Percentiles rank a stretch among this genome's conserved stretches.
These are phyloP conservation scores for Starmerella ratchasimensis DNA, from an alignment of 805 yeast species.

Conservation along the genomic window DNA sequence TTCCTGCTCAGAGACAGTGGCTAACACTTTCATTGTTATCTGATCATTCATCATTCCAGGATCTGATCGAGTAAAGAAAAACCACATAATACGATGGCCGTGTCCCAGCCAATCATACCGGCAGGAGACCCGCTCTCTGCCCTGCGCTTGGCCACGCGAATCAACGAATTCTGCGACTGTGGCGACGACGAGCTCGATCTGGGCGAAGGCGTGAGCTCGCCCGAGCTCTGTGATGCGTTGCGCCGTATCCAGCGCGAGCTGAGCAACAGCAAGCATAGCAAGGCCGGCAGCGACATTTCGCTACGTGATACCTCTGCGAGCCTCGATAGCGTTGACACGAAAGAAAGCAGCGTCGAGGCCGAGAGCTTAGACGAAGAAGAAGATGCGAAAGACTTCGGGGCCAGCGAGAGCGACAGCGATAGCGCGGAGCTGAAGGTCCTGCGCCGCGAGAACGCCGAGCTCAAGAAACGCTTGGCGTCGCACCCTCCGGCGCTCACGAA, in stretches of 20 bases:
- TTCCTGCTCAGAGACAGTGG: too few species aligned
- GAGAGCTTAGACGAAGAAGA: too few species aligned
- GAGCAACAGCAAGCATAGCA: not conserved
- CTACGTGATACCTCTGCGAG: too few species aligned
- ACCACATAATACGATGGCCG: too few species aligned
- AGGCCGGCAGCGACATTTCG: not conserved
- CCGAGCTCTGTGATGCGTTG: slow-evolving; percentile 18
- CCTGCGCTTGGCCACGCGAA: slow-evolving; percentile 16
- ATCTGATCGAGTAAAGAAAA: too few species aligned
- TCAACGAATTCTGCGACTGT: slow-evolving; percentile 19
- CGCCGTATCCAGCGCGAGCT: slow-evolving; percentile 18
- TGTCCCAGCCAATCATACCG: too few species aligned
- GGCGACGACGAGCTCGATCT: slow-evolving; percentile 14
- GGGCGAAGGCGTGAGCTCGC: slow-evolving; percentile 14
- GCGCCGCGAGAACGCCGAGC: slow-evolving; percentile 19
- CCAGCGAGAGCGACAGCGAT: not conserved
- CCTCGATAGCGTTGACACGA: too few species aligned
- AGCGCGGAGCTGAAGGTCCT: not conserved
- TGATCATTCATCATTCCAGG: too few species aligned
- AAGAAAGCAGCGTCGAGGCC: too few species aligned
- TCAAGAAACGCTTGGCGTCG: slow-evolving; percentile 2
- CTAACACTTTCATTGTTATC: too few species aligned
- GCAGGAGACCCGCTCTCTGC: slow-evolving; percentile 12
- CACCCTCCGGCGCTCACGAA: not conserved
- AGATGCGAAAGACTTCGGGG: too few species aligned